Percentiles rank a stretch among this genome's conserved stretches.
These are phyloP conservation scores for Orbilia ellipsospora DNA, from an alignment of 2,329 filamentous ascomycete genomes.

Conservation along the genomic window DNA sequence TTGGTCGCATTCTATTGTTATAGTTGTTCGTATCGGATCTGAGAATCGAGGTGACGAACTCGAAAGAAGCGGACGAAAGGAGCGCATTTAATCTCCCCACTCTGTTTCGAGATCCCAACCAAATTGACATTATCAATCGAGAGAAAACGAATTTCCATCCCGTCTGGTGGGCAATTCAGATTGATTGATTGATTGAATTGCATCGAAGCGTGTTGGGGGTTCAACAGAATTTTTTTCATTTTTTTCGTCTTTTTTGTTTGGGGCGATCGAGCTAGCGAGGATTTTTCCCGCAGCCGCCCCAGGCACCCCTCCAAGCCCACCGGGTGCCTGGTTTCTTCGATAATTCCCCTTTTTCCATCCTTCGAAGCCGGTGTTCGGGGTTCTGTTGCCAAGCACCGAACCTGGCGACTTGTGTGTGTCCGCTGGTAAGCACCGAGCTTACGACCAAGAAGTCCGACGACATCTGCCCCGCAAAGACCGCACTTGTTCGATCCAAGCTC, in stretches of 20 bases:
- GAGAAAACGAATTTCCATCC: too few species aligned
- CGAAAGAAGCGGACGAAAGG: slow-evolving; percentile 40
- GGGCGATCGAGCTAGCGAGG: slow-evolving; percentile 9
- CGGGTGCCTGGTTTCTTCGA: background rate
- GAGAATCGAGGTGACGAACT: slow-evolving; percentile 17
- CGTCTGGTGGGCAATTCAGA: too few species aligned
- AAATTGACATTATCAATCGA: slow-evolving; percentile 4
- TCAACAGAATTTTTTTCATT: slow-evolving; percentile 50
- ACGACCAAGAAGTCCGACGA: too few species aligned
- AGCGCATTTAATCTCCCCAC: slow-evolving; percentile 10
- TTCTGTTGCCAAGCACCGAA: too few species aligned
- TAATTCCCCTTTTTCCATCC: too few species aligned
- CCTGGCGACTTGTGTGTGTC: too few species aligned
- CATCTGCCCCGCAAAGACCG: too few species aligned
- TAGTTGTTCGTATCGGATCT: slow-evolving; percentile 34
- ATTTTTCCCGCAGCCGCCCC: background rate
- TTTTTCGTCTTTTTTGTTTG: slow-evolving; percentile 25
- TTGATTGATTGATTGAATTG: too few species aligned
- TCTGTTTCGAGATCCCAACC: slow-evolving; percentile 52
- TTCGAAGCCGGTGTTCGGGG: too few species aligned
- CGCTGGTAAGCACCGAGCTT: too few species aligned
- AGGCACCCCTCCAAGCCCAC: background rate
- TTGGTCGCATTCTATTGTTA: background rate
- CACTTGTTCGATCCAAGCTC: background rate
- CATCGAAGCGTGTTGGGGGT: slow-evolving; percentile 42